phyloP scores from a whole-genome alignment of 1,284 basidiomycete genomes.

The Erythrobasidium hasegawianum region DNA sequence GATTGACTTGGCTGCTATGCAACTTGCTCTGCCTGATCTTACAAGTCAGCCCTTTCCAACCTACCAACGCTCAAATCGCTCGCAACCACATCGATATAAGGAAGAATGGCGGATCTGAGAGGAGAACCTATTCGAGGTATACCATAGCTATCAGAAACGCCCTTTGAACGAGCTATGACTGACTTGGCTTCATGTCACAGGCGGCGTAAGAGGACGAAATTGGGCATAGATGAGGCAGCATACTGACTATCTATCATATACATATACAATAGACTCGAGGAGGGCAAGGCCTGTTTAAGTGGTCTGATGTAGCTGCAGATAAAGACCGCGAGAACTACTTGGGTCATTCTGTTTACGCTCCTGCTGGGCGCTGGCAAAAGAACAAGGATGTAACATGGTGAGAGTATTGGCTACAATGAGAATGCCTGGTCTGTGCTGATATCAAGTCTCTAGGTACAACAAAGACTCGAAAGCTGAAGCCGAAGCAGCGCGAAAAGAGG shows the following conservation, averaged over 20 bases:
- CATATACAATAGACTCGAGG: conserved; percentile 19
- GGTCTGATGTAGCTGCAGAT: conserved; percentile 31
- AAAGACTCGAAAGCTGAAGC: conserved; percentile 37
- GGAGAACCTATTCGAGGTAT: conserved; percentile 1
- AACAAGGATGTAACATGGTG: conserved; percentile 36
- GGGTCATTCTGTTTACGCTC: conserved; percentile 42
- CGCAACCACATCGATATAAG: background rate
- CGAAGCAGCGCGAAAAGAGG: conserved; percentile 35
- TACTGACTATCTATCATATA: no score
- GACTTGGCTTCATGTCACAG: background rate
- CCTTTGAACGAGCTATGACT: no score
- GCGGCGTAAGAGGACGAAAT: conserved; percentile 7
- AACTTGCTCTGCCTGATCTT: no score
- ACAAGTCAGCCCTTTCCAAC: no score
- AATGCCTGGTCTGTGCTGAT: no score
- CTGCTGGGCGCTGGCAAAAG: conserved; percentile 42
- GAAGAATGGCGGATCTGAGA: background rate
- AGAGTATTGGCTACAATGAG: no score
- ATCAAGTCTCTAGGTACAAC: conserved; percentile 38
- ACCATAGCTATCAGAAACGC: no score
- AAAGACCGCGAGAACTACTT: conserved; percentile 31
- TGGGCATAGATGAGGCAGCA: no score
- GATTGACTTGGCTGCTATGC: no score
- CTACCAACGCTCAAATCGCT: no score
- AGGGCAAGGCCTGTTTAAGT: conserved; percentile 28